Evolutionary conservation across 371 early-diverging fungal genomes (phyloP).

Genomic region (Catenaria anguillulae): DNA sequence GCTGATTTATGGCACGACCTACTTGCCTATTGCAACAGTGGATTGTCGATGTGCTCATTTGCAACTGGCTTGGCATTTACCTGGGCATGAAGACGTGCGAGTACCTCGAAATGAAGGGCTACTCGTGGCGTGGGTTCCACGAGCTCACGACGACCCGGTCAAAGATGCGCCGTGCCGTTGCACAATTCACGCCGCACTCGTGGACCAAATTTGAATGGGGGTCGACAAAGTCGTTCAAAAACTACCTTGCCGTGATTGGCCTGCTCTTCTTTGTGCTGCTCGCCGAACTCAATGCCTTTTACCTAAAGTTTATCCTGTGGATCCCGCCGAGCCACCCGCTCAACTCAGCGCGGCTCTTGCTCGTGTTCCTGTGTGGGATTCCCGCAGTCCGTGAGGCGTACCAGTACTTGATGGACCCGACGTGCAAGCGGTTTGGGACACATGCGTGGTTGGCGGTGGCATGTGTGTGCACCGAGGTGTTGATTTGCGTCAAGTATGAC

Average conservation of each 20-base stretch:
- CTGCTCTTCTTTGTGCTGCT: slow-evolving; percentile 38
- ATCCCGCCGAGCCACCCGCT: slow-evolving; percentile 78
- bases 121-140: slow-evolving; percentile 81
- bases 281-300: slow-evolving; percentile 83
- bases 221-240: slow-evolving; percentile 56
- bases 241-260: slow-evolving; percentile 50
- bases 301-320: slow-evolving; percentile 84
- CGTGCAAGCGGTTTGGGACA: slow-evolving; percentile 55
- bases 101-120: slow-evolving; percentile 82
- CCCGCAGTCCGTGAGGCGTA: slow-evolving; percentile 82
- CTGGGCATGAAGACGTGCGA: slow-evolving; percentile 93
- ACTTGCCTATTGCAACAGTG: slow-evolving; percentile 53
- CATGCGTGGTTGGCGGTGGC: slow-evolving; percentile 32
- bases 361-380: slow-evolving; percentile 66
- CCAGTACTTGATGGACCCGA: slow-evolving; percentile 68
- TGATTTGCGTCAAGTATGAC: slow-evolving; percentile 79
- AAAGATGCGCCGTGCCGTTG: slow-evolving; percentile 71
- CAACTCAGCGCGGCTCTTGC: slow-evolving; percentile 59
- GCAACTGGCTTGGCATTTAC: slow-evolving; percentile 88
- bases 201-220: slow-evolving; percentile 90
- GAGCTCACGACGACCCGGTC: slow-evolving; percentile 68
- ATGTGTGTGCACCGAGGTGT: slow-evolving; percentile 68
- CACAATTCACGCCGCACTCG: slow-evolving; percentile 84
- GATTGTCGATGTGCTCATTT: slow-evolving; percentile 85
- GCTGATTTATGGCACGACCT: no score